A percentile compares a stretch with the other conserved stretches of the same genome.
phyloP scores from a whole-genome alignment of 441 rosid species.

The Erodium chrysanthum region DNA sequence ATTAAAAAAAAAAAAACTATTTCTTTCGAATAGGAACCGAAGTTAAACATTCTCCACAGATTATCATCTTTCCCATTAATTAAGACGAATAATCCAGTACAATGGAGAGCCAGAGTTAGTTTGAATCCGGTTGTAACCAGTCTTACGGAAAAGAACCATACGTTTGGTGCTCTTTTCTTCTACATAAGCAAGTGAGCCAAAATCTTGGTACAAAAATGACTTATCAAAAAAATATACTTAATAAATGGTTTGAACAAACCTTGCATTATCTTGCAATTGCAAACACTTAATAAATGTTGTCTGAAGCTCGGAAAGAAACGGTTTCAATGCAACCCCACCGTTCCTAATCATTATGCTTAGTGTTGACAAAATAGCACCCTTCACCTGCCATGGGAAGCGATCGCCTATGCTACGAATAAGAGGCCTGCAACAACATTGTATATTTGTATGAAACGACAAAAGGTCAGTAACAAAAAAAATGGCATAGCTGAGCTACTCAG shows the following conservation, averaged over 20 bases:
- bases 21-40: too few species aligned
- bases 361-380: conserved; percentile 89
- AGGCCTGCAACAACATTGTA: conserved; percentile 68
- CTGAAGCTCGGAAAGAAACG: conserved; percentile 98
- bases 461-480: background rate
- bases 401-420: conserved; percentile 95
- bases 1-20: too few species aligned
- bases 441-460: conserved; percentile 12
- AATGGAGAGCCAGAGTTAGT: too few species aligned
- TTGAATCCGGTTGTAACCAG: too few species aligned
- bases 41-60: too few species aligned
- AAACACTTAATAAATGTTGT: conserved; percentile 92
- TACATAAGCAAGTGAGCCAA: too few species aligned
- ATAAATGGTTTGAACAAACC: conserved; percentile 34
- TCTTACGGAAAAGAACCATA: too few species aligned
- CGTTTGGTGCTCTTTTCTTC: too few species aligned
- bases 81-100: too few species aligned
- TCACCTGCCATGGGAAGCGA: conserved; percentile 99
- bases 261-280: conserved; percentile 83
- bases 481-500: background rate
- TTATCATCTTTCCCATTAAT: too few species aligned
- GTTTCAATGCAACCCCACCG: conserved; percentile 85
- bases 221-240: too few species aligned
- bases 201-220: too few species aligned
- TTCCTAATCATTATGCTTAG: conserved; percentile 70